Percentiles rank a stretch among this genome's conserved stretches.
phyloP scores from a whole-genome alignment of 139 green algal genomes.

The Trebouxia sp. region DNA sequence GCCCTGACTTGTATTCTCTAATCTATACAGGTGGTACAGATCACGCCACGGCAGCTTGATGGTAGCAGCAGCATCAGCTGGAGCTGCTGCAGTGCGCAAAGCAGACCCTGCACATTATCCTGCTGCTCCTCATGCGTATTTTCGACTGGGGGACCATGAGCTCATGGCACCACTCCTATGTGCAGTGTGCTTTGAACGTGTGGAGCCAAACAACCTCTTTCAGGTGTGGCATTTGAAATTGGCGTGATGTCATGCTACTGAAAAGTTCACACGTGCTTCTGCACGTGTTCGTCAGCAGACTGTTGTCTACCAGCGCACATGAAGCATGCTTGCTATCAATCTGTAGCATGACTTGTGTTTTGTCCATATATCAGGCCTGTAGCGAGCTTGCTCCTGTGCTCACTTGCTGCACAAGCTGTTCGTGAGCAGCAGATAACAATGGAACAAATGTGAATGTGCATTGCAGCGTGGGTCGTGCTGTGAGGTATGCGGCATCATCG shows the following conservation, averaged over 20 bases:
- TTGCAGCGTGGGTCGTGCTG: constrained; percentile 50
- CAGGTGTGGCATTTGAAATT: background rate
- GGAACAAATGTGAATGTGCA: no score
- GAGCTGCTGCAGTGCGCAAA: constrained; percentile 32
- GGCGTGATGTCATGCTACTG: background rate
- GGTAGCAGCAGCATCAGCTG: constrained; percentile 25
- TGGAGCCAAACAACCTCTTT: constrained; percentile 30
- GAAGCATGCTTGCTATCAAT: background rate
- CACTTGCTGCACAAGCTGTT: no score
- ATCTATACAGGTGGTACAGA: constrained; percentile 37
- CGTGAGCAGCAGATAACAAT: no score
- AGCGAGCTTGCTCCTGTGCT: no score
- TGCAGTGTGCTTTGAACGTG: constrained; percentile 36
- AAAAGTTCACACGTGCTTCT: no score
- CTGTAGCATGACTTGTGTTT: background rate
- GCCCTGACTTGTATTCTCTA: no score
- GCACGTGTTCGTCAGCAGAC: background rate
- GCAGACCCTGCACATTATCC: constrained; percentile 30
- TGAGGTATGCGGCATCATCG: constrained; percentile 59
- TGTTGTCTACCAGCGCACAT: background rate
- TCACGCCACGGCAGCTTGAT: constrained; percentile 13
- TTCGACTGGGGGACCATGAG: constrained; percentile 24
- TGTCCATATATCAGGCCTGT: no score
- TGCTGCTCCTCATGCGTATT: constrained; percentile 30
- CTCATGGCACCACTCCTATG: constrained; percentile 46